Conservation (phyloP, 2,329 filamentous ascomycete genomes). For the Stachybotrys elegans region DNA sequence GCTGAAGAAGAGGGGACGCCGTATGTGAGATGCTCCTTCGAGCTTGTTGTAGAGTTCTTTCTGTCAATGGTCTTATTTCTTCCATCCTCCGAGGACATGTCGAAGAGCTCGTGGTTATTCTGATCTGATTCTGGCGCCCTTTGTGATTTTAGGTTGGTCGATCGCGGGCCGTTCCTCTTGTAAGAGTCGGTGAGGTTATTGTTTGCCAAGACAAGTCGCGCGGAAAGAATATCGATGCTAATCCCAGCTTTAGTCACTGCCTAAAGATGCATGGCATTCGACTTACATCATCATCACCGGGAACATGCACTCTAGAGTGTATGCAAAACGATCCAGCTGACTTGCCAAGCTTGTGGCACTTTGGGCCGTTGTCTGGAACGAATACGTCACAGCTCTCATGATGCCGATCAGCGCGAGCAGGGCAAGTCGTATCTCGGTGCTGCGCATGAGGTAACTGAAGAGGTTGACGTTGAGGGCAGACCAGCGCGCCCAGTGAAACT, state of each 20-base stretch:
- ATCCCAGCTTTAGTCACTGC: neutral
- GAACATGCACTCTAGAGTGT: slow-evolving; percentile 32
- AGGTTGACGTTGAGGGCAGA: slow-evolving; percentile 15
- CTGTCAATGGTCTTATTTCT: neutral
- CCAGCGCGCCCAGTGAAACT: slow-evolving; percentile 21
- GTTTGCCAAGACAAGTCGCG: slow-evolving; percentile 15
- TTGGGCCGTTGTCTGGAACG: slow-evolving; percentile 26
- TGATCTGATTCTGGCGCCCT: neutral
- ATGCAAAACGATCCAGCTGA: slow-evolving; percentile 31
- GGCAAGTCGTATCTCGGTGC: slow-evolving; percentile 31
- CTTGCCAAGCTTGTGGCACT: slow-evolving; percentile 23
- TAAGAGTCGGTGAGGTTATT: neutral
- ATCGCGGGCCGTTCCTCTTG: neutral
- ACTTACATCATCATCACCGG: slow-evolving; percentile 30
- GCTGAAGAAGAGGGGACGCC: neutral
- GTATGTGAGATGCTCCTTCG: neutral
- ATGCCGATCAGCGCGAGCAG: slow-evolving; percentile 27
- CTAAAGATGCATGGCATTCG: neutral
- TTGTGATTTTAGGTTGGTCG: neutral
- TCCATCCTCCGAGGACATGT: neutral
- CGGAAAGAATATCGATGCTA: slow-evolving; percentile 23
- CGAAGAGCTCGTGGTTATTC: neutral
- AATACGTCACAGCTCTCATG: slow-evolving; percentile 29
- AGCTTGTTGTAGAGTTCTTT: neutral
- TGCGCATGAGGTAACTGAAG: slow-evolving; percentile 26